Evolutionary conservation across 192 early-diverging fungal genomes (phyloP).

Genomic region (Paraglomus occultum): DNA sequence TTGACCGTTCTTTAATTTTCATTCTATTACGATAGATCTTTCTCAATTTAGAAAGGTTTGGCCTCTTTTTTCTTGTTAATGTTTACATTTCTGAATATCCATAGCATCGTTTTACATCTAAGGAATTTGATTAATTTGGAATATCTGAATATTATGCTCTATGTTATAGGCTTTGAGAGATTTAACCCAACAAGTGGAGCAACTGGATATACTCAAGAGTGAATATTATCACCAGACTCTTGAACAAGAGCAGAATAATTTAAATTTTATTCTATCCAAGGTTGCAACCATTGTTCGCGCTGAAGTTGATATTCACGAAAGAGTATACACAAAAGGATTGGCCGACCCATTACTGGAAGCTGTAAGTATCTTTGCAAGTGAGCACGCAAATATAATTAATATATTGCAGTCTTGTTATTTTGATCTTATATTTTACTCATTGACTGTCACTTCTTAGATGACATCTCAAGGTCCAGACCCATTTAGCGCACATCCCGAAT

Average conservation of each 20-base stretch:
- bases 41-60: neutral
- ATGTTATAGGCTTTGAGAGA: conserved; percentile 42
- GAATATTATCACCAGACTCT: conserved; percentile 43
- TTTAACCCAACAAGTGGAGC: conserved; percentile 48
- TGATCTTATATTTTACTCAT: neutral
- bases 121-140: too few species aligned
- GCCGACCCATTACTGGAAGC: conserved; percentile 48
- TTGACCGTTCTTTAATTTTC: neutral
- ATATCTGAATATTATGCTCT: conserved; percentile 34
- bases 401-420: neutral
- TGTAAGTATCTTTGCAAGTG: conserved; percentile 22
- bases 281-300: conserved; percentile 44
- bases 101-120: neutral
- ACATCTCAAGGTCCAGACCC: conserved; percentile 47
- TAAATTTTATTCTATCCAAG: conserved; percentile 46
- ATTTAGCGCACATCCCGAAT: conserved; percentile 45
- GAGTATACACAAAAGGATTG: conserved; percentile 47
- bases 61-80: neutral
- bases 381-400: neutral
- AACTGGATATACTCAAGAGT: conserved; percentile 46
- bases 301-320: conserved; percentile 49
- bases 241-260: conserved; percentile 46
- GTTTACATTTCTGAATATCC: neutral
- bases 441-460: conserved; percentile 34
- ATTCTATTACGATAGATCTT: conserved; percentile 11